Conservation (phyloP, 768 basidiomycete genomes). For the Naganishia kalamii region DNA sequence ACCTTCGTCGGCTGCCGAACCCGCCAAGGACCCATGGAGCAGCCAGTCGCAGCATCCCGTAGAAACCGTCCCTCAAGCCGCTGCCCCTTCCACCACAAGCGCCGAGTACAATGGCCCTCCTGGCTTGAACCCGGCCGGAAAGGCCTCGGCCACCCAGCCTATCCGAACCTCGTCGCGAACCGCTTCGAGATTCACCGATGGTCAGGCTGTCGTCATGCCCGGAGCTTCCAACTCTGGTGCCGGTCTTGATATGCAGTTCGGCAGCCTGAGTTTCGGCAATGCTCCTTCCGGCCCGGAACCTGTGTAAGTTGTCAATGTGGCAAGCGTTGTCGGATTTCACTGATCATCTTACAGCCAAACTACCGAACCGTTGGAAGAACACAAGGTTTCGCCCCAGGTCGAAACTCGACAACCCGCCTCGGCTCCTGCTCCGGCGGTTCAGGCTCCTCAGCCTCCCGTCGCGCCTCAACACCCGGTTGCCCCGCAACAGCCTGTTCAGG, state of each 20-base stretch:
- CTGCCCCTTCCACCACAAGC: slow-evolving; percentile 6
- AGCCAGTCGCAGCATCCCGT: slow-evolving; percentile 12
- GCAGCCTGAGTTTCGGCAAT: slow-evolving; percentile 45
- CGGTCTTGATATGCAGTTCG: slow-evolving; percentile 47
- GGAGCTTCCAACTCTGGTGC: slow-evolving; percentile 30
- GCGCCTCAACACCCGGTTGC: background rate
- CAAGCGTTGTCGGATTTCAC: slow-evolving; percentile 24
- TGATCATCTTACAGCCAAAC: slow-evolving; percentile 11
- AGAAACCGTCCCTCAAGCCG: slow-evolving; percentile 6
- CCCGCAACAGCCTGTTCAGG: slow-evolving; percentile 11
- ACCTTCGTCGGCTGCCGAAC: slow-evolving; percentile 33
- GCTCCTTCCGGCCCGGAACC: slow-evolving; percentile 30
- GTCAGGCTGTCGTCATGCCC: slow-evolving; percentile 46
- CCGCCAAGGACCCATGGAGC: slow-evolving; percentile 25
- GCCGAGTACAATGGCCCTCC: slow-evolving; percentile 45
- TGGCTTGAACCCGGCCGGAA: slow-evolving; percentile 41
- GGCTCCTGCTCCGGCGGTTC: slow-evolving; percentile 4
- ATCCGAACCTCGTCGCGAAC: slow-evolving; percentile 39
- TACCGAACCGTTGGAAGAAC: slow-evolving; percentile 18
- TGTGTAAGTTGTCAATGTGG: slow-evolving; percentile 1
- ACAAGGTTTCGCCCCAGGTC: slow-evolving; percentile 29
- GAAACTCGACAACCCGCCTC: background rate
- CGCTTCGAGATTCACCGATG: slow-evolving; percentile 41
- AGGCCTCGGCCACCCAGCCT: slow-evolving; percentile 31
- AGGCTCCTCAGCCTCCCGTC: slow-evolving; percentile 10